Base-by-base conservation (phyloP, 805 yeast genomes). In the Debaryomyces tyrocola region DNA sequence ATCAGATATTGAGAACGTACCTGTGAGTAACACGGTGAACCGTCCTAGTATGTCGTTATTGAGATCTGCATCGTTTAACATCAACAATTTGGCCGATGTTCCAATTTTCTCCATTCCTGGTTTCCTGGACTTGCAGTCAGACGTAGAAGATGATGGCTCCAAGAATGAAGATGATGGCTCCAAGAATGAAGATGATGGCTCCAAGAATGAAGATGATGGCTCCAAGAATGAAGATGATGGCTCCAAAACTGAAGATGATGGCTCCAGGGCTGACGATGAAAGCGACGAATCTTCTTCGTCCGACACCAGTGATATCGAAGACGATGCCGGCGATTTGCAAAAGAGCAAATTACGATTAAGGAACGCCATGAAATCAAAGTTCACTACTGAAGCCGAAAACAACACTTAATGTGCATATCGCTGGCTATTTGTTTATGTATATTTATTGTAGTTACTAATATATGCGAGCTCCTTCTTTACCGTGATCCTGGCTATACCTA, bases 81-180 rank as follows among this genome's bases (percentile, higher is more conserved):
- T 51, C 35, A 41, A 57, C 36, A 55, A 62, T 40, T 59, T 66
- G 49, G 58, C 56, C 6, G 60, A 64, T 44, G 50, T 64, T 24
- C 66, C 69, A 5, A 65, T 67, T 21, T 66, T 67, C 51, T 64
- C 55, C 8, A 24, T 24, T 9, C 27, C 27, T 3, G 11, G 35
- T 42, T 17, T 24, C 27, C 27, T 24, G 27, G 50, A 41, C 8
- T 47, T 41, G 18, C 37, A 40, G 9, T 47, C 39, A 15, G 39
- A 37, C 20, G 41, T 38, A 12, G 48, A 37, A 14, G 27, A 36
- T 20, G 24, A 37, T 21, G 47, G 12, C 34, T 38, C 15, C 38
- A 11, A 7, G 43, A 28, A 18, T 29, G 40, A 12, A 34, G 40
- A 20, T 20, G 24, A 37, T 21, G 47, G 12, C 34, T 38, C 15